These are phyloP conservation scores for Arthrobotrys iridis DNA, from an alignment of 2,329 filamentous ascomycete species.

Conservation along the genomic window DNA sequence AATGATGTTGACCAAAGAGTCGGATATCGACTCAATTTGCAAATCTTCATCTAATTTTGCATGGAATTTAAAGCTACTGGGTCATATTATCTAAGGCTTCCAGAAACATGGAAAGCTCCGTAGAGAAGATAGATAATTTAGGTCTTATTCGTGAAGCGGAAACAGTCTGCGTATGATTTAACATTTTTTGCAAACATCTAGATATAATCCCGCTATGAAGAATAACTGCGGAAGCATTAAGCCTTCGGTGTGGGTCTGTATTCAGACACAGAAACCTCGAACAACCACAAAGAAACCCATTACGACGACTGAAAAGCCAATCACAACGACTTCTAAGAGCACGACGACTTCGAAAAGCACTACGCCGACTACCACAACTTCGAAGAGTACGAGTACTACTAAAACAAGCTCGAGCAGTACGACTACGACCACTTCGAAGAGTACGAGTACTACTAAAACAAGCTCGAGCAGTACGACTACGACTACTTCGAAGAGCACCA, in stretches of 20 bases:
- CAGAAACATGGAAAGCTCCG: no score
- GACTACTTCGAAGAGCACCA: not conserved
- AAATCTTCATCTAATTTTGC: no score
- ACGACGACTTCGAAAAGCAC: not conserved
- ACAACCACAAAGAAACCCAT: not conserved
- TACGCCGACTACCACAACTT: not conserved
- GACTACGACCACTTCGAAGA: not conserved
- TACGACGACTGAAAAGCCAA: not conserved
- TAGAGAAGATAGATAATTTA: no score
- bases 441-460: not conserved
- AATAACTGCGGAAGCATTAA: conserved; percentile 7
- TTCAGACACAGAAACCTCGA: not conserved
- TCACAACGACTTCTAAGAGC: not conserved
- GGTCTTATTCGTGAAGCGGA: no score
- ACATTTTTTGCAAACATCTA: not conserved
- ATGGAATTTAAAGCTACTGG: no score
- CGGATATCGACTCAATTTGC: no score
- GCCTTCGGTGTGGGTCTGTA: not conserved
- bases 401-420: not conserved
- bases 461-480: not conserved
- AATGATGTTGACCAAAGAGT: no score
- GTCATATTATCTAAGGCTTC: no score
- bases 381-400: not conserved
- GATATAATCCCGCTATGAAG: conserved; percentile 16
- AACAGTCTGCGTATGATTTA: no score